Base-by-base conservation (phyloP, 345 rosid species). In the Boechera retrofracta region DNA sequence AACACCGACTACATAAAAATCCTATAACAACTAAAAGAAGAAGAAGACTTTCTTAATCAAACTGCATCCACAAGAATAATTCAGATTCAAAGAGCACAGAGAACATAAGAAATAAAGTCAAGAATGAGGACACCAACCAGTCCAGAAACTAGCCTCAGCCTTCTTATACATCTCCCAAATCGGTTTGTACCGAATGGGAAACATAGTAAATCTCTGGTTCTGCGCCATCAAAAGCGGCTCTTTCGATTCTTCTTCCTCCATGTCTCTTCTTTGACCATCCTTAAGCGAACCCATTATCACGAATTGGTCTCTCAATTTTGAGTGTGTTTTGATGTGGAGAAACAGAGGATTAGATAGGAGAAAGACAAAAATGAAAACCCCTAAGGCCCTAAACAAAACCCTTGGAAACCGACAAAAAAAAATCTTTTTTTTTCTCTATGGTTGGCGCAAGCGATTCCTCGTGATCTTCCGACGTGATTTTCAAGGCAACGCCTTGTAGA, bases 91-190 rank as follows among this genome's bases (percentile, higher is more conserved):
- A 41, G 49, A 59, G 36, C 38, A 72, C 21, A 58, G 24, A 35
- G 26, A 59, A 5, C 26, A 35, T 57, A 58, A n/a, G 4, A 18
- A 58, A 33, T n/a, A 0, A 35, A 38, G 4, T 2, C 2, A 13
- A 18, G 51, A 39, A 5, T 38, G 42, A 31, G 48, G 38, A 39
- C 3, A 75, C 36, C 71, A 72, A 89, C 94, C 94, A 21, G 96
- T 94, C 97, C 98, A 91, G 62, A 91, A 94, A 86, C 97, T 87
- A 71, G 97, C 98, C 52, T 85, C 78, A 38, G 98, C 94, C 87
- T 94, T 94, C 86, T 90, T 94, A 85, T 91, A 91, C 97, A 94
- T 91, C 90, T 94, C 97, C 98, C 97, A 94, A 55, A 94, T 68
- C 4, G 77, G 79, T 75, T 82, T 83, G 75, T 94, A 87, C 65